Evolutionary conservation across 2,329 filamentous ascomycete genomes (phyloP).

Genomic region (Sclerotinia glacialis): DNA sequence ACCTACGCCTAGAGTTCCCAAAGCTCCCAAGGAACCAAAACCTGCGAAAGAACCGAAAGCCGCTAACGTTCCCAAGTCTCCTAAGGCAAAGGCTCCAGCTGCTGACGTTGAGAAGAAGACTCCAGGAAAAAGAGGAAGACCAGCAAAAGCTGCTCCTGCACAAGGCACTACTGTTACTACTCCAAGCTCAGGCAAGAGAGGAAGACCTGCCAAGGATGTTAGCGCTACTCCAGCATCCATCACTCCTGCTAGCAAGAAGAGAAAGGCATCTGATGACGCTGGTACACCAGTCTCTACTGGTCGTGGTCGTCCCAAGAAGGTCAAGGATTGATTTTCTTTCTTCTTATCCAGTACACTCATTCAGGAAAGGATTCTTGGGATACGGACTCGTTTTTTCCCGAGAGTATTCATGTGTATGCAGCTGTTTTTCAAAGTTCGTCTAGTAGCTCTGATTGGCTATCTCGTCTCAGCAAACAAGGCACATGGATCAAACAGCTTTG

Average conservation of each 20-base stretch:
- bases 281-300: conserved; percentile 6
- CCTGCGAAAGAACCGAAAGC: conserved; percentile 2
- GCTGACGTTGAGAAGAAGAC: conserved; percentile 4
- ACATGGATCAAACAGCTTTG: conserved; percentile 1
- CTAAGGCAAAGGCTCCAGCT: conserved; percentile 7
- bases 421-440: neutral
- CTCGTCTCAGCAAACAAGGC: neutral
- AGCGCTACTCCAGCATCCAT: neutral
- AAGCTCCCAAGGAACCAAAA: conserved; percentile 10
- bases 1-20: conserved; percentile 11
- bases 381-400: neutral
- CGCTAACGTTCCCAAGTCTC: neutral
- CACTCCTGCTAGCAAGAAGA: conserved; percentile 21
- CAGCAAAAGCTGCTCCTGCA: neutral
- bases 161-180: neutral
- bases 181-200: conserved; percentile 14
- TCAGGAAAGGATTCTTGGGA: neutral
- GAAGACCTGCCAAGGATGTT: conserved; percentile 9
- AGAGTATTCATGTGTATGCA: neutral
- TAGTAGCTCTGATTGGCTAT: neutral
- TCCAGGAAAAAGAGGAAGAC: conserved; percentile 18
- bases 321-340: conserved; percentile 5
- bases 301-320: conserved; percentile 23
- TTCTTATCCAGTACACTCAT: neutral
- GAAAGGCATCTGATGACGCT: conserved; percentile 18